Percentiles rank a stretch among this genome's conserved stretches.
Evolutionary conservation across 1,139 yeast genomes (phyloP).

Genomic region (Yamadazyma buinensis): DNA sequence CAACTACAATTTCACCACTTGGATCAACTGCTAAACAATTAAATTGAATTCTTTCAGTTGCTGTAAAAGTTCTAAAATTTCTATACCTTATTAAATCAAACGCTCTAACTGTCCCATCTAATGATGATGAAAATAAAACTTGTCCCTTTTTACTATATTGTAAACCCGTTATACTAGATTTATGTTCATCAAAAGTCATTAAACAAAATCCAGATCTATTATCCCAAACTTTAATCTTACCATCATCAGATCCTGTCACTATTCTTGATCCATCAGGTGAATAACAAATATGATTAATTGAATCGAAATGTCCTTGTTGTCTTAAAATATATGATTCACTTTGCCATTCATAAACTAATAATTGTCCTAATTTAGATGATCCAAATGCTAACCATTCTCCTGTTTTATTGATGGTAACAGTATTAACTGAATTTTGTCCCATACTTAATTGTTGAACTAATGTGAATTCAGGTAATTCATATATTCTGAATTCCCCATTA

Average conservation of each 20-base stretch:
- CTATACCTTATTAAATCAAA: constrained; percentile 94
- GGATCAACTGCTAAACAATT: constrained; percentile 92
- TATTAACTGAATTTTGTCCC: constrained; percentile 87
- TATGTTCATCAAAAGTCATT: constrained; percentile 87
- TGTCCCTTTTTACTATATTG: constrained; percentile 86
- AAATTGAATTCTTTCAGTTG: constrained; percentile 84
- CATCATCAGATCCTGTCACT: constrained; percentile 95
- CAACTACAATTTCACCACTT: constrained; percentile 94
- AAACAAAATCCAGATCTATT: constrained; percentile 88
- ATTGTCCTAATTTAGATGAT: constrained; percentile 84
- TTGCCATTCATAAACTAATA: constrained; percentile 98
- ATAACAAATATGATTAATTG: constrained; percentile 77
- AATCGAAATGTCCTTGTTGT: constrained; percentile 96
- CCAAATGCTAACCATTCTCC: constrained; percentile 99
- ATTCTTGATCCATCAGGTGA: constrained; percentile 94
- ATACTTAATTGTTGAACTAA: constrained; percentile 83
- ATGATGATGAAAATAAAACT: constrained; percentile 82
- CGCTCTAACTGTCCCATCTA: constrained; percentile 96
- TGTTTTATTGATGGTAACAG: constrained; percentile 70
- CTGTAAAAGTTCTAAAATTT: constrained; percentile 91
- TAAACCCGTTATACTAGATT: constrained; percentile 83
- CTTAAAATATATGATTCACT: constrained; percentile 91
- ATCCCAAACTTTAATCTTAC: constrained; percentile 96
- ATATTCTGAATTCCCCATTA: constrained; percentile 89
- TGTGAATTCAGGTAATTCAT: constrained; percentile 71